Conservation (phyloP, 495 filamentous ascomycete genomes). For the Trichoderma virens region DNA sequence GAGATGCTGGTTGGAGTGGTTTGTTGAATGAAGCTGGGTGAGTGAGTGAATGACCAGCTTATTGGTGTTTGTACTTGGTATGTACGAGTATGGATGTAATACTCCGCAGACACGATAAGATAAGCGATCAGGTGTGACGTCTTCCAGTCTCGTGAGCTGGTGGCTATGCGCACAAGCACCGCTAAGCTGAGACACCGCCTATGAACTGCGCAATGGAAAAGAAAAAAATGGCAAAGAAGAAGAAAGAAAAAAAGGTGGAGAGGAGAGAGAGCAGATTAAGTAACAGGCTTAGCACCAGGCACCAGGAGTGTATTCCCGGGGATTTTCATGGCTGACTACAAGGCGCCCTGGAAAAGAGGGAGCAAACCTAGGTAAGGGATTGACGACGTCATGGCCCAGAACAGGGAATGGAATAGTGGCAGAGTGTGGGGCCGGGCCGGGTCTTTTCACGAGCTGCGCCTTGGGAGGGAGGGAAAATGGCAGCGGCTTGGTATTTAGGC, state of each 20-base stretch:
- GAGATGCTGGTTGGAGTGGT: background rate
- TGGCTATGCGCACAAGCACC: background rate
- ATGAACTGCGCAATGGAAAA: background rate
- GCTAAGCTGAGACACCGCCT: background rate
- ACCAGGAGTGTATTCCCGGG: background rate
- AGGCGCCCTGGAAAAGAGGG: no score
- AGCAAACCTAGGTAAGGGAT: no score
- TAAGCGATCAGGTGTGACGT: no score
- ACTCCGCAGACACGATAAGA: no score
- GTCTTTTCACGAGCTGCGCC: no score
- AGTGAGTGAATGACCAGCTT: background rate
- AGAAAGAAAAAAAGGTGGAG: background rate
- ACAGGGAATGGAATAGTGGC: no score
- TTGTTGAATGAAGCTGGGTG: background rate
- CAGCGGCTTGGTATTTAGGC: no score
- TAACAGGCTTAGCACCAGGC: background rate
- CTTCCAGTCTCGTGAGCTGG: background rate
- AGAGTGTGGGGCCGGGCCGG: no score
- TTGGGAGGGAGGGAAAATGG: no score
- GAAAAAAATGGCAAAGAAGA: background rate
- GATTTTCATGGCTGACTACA: no score
- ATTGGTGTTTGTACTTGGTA: background rate
- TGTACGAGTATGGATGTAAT: no score
- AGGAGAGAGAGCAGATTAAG: background rate
- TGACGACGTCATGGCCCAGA: no score